Percentiles rank a stretch among this genome's conserved stretches.
These are phyloP conservation scores for Flammula alnicola DNA, from an alignment of 1,284 basidiomycete genomes.

Conservation along the genomic window DNA sequence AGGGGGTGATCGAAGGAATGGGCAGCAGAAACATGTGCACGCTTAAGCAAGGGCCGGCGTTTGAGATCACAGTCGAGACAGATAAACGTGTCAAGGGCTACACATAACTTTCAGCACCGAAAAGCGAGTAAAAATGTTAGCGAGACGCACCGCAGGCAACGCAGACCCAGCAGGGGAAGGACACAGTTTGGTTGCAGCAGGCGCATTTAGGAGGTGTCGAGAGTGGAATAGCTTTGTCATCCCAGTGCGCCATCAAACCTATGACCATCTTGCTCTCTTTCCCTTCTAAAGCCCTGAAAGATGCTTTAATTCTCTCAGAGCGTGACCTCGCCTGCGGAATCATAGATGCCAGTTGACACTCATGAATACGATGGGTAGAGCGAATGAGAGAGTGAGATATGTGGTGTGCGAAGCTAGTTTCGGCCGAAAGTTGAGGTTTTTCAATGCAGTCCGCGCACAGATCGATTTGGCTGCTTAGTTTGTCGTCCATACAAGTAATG, in stretches of 20 bases:
- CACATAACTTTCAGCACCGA: not conserved
- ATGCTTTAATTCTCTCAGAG: constrained; percentile 11
- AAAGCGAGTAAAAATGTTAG: not conserved
- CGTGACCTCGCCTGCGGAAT: constrained; percentile 5
- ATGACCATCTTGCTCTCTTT: not conserved
- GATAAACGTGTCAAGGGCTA: constrained; percentile 10
- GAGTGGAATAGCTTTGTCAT: constrained; percentile 2
- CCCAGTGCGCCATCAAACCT: not conserved
- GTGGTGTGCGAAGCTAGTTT: constrained; percentile 5
- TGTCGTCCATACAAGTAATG: constrained; percentile 5
- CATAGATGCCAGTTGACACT: constrained; percentile 1
- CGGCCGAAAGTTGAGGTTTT: not conserved
- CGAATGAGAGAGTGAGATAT: constrained; percentile 12
- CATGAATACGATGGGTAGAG: not conserved
- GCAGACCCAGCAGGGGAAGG: constrained; percentile 16
- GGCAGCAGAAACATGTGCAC: not conserved
- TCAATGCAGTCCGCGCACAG: constrained; percentile 10
- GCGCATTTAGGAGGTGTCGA: constrained; percentile 5
- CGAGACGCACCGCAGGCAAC: constrained; percentile 11
- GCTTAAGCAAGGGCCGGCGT: not conserved
- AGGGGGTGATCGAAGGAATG: constrained; percentile 10
- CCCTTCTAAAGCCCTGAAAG: constrained; percentile 6
- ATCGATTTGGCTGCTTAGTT: constrained; percentile 7
- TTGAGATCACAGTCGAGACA: constrained; percentile 14
- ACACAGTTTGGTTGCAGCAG: constrained; percentile 2